Conservation (phyloP, 2,329 filamentous ascomycete species). For the Calonectria hawksworthii region DNA sequence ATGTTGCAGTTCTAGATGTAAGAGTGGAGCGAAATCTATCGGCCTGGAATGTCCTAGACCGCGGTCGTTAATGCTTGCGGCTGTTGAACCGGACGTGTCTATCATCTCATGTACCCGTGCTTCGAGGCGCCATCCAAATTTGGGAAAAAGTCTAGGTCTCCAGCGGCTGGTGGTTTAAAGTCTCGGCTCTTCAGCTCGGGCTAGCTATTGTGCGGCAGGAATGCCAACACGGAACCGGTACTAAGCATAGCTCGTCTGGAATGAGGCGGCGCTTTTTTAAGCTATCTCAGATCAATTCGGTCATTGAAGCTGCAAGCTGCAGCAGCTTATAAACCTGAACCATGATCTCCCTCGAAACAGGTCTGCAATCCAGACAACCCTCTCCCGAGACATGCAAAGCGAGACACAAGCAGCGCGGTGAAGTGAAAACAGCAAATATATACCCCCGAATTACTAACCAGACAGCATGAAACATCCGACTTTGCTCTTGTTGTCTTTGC, state of each 20-base stretch:
- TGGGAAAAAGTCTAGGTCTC: neutral
- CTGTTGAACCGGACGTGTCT: neutral
- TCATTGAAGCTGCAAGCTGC: neutral
- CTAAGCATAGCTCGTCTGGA: neutral
- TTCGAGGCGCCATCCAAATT: neutral
- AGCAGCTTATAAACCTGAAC: constrained; percentile 1
- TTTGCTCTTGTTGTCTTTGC: constrained; percentile 11
- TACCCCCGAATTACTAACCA: neutral
- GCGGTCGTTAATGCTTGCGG: neutral
- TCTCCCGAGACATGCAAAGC: neutral
- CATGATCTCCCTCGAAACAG: constrained; percentile 2
- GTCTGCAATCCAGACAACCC: neutral
- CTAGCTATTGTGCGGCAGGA: neutral
- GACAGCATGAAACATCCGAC: constrained; percentile 8
- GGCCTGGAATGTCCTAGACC: neutral
- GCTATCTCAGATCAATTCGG: neutral
- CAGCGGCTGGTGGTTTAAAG: neutral
- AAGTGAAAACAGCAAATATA: constrained; percentile 2
- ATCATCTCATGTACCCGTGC: neutral
- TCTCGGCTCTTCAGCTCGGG: neutral
- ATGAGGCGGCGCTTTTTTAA: constrained; percentile 2
- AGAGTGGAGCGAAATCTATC: neutral
- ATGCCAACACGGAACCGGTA: constrained; percentile 5
- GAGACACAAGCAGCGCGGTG: neutral
- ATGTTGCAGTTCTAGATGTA: neutral